Evolutionary conservation across 306 rosid genomes (phyloP).

Genomic region (Vigna radiata): DNA sequence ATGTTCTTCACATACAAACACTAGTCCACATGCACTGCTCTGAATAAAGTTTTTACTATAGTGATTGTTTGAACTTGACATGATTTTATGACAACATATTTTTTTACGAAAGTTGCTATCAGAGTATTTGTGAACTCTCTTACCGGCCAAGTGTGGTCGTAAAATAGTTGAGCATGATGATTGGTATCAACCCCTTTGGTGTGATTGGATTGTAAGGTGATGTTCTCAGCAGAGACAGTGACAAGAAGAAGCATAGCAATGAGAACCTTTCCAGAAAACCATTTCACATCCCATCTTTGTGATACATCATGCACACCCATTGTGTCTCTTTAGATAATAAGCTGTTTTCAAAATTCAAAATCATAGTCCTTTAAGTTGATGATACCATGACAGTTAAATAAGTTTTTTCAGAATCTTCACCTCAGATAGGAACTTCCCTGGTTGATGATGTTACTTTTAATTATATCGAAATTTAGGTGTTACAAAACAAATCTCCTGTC

Average conservation of each 20-base stretch:
- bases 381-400: background rate
- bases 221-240: slow-evolving; percentile 52
- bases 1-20: background rate
- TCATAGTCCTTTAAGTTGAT: background rate
- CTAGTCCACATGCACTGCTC: background rate
- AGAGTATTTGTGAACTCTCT: slow-evolving; percentile 23
- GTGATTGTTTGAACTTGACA: slow-evolving; percentile 7
- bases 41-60: background rate
- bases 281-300: slow-evolving; percentile 52
- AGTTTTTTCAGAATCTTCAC: background rate
- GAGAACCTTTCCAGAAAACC: slow-evolving; percentile 48
- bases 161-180: slow-evolving; percentile 47
- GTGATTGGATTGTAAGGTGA: slow-evolving; percentile 37
- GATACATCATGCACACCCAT: slow-evolving; percentile 40
- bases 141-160: slow-evolving; percentile 84
- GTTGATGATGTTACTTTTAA: background rate
- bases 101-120: background rate
- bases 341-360: slow-evolving; percentile 1
- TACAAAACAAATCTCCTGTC: background rate
- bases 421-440: background rate
- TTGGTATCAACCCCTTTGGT: slow-evolving; percentile 8
- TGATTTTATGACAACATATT: background rate
- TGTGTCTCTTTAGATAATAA: background rate
- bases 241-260: slow-evolving; percentile 48
- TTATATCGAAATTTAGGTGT: background rate